Evolutionary conservation across 352 stramenopile species (phyloP), one percentile per base, ranked within the genome.

Genomic region (Globisporangium parvum): DNA sequence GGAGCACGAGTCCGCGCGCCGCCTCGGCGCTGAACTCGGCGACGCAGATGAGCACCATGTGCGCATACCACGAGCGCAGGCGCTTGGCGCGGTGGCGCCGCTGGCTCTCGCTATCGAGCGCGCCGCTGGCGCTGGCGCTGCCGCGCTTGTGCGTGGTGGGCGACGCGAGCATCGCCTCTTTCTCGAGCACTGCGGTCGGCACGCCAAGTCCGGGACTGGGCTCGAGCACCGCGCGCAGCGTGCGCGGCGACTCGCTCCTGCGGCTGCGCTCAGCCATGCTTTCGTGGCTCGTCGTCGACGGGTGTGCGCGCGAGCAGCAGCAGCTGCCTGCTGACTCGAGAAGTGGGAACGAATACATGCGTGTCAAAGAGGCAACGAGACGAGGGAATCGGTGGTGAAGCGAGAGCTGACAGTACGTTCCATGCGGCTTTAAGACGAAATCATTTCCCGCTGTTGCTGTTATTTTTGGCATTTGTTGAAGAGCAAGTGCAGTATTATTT

Each of bases 11-110:
- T 8, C 80, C 80, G 2, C 80, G 76, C 17, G 78, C 66, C 6
- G 78, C 56, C 40, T 91, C 80, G 10, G 78, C 73, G 6, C 64
- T 63, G 49, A 91, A 88, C 57, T 88, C 74, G 44, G 62, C 76
- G 41, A 80, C 59, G 46, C 74, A 64, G 46, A 91, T 80, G 39
- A 91, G 54, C 12, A 65, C 50, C 56, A 91, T 78, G 53, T 86
- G 71, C 21, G 56, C 59, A 45, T 85, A 83, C 80, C 80, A 91
- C 28, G 52, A 44, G 52, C 52, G 52, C n/a, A 57, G 20, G 24
- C 52, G 41, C 41, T 47, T 47, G 18, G 41, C 15, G 21, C 37
- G 28, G 40, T 57, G 40, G 8, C 20, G 18, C 17, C 26, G 28
- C 33, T n/a, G 23, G 5, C 47, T 47, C 15, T 47, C 37, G 47